phyloP scores from a whole-genome alignment of 768 basidiomycete genomes.

The Mycena maculata region DNA sequence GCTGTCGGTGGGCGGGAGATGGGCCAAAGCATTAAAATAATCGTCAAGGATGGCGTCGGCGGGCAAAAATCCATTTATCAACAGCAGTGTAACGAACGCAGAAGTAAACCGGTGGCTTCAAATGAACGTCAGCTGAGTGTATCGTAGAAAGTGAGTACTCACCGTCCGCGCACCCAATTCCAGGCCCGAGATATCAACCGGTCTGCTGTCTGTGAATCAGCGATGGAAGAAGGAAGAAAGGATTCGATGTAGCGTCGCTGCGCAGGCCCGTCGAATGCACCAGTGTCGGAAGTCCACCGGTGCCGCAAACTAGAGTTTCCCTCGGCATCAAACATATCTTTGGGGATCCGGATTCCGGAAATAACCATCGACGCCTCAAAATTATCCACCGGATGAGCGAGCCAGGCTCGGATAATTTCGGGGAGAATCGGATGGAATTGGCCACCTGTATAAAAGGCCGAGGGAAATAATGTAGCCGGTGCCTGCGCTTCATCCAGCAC shows the following conservation, averaged over 20 bases:
- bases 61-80: not conserved
- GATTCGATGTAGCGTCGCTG: not conserved
- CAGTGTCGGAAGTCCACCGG: constrained; percentile 10
- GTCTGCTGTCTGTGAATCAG: constrained; percentile 2
- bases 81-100: not conserved
- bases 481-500: constrained; percentile 1
- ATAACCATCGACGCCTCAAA: not conserved
- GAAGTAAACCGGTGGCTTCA: constrained; percentile 1
- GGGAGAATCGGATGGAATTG: not conserved
- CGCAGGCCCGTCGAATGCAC: not conserved
- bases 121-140: not conserved
- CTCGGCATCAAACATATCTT: not conserved
- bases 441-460: not conserved
- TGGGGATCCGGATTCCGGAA: not conserved
- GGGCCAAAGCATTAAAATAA: not conserved
- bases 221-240: not conserved
- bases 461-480: not conserved
- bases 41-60: constrained; percentile 4
- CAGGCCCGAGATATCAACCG: not conserved
- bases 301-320: not conserved
- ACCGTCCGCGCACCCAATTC: constrained; percentile 4
- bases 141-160: not conserved
- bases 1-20: not conserved
- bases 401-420: not conserved
- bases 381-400: not conserved